Percentiles rank a stretch among this genome's conserved stretches.
Evolutionary conservation across 176 grass and related monocot species (phyloP).

Genomic region (Musa beccarii): DNA sequence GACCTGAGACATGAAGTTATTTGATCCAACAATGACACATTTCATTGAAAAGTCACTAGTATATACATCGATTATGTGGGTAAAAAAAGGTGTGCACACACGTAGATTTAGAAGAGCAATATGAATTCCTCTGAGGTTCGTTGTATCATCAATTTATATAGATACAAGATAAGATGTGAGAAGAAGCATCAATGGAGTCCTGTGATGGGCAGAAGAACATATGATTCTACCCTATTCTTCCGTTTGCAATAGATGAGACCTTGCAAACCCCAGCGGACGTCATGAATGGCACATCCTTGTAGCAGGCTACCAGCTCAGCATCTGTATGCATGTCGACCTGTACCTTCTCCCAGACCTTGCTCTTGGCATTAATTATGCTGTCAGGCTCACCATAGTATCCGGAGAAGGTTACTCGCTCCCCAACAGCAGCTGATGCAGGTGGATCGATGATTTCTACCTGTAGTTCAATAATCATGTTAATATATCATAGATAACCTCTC

Average conservation of each 20-base stretch:
- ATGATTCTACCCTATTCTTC: slow-evolving; percentile 43
- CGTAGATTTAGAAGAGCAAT: too few relatives aligned
- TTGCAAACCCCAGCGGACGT: slow-evolving; percentile 67
- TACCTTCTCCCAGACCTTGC: slow-evolving; percentile 84
- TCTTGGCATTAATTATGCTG: slow-evolving; percentile 59
- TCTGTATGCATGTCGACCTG: slow-evolving; percentile 54
- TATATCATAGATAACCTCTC: not conserved
- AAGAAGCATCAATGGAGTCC: too few relatives aligned
- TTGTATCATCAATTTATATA: too few relatives aligned
- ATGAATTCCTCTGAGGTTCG: too few relatives aligned
- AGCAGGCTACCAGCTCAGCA: slow-evolving; percentile 54
- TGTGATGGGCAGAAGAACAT: too few relatives aligned
- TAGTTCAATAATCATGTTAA: slow-evolving; percentile 10
- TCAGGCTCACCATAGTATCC: slow-evolving; percentile 60
- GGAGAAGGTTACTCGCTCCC: slow-evolving; percentile 62
- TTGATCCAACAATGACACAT: too few relatives aligned
- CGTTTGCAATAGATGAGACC: slow-evolving; percentile 57
- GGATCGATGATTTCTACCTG: slow-evolving; percentile 84
- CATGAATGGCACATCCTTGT: slow-evolving; percentile 59
- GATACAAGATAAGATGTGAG: too few relatives aligned
- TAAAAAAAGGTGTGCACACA: too few relatives aligned
- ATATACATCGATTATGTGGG: too few relatives aligned
- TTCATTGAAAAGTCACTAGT: too few relatives aligned
- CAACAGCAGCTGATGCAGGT: slow-evolving; percentile 46
- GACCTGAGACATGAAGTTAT: too few relatives aligned